A percentile compares a stretch with the other conserved stretches of the same genome.
Conservation (phyloP, 2,329 filamentous ascomycete species). For the Penicillium paneum region DNA sequence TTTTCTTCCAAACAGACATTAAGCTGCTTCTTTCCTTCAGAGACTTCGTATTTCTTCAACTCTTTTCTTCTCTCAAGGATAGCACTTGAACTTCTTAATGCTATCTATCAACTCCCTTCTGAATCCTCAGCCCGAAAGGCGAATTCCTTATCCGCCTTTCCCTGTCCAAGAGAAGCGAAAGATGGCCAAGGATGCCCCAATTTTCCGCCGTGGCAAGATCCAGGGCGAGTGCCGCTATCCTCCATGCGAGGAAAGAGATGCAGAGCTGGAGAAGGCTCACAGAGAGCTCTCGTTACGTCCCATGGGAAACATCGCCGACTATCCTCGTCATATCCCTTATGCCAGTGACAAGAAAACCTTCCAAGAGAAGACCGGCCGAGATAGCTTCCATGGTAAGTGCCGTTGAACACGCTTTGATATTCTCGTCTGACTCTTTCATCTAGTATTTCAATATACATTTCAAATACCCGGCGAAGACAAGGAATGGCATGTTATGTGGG, state of each 20-base stretch:
- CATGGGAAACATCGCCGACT: slow-evolving; percentile 57
- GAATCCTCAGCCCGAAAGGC: slow-evolving; percentile 55
- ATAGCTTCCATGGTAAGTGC: slow-evolving; percentile 76
- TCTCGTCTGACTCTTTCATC: slow-evolving; percentile 4
- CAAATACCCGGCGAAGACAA: slow-evolving; percentile 63
- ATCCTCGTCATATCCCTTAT: slow-evolving; percentile 79
- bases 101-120: slow-evolving; percentile 64
- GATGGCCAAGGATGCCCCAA: slow-evolving; percentile 62
- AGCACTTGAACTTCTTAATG: slow-evolving; percentile 45
- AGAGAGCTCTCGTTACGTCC: slow-evolving; percentile 64
- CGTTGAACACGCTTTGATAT: not conserved
- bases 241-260: slow-evolving; percentile 67
- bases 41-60: slow-evolving; percentile 4
- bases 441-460: slow-evolving; percentile 68
- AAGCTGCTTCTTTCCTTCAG: slow-evolving; percentile 8
- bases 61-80: not conserved
- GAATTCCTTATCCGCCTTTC: slow-evolving; percentile 5
- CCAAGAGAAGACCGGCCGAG: slow-evolving; percentile 76
- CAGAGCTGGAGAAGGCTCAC: slow-evolving; percentile 57
- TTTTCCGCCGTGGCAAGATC: slow-evolving; percentile 60
- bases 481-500: slow-evolving; percentile 84
- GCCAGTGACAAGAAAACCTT: slow-evolving; percentile 93
- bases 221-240: slow-evolving; percentile 69
- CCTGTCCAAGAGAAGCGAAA: slow-evolving; percentile 45
- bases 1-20: slow-evolving; percentile 18